Conservation (phyloP, 2,329 filamentous ascomycete genomes). For the Colletotrichum magnum region DNA sequence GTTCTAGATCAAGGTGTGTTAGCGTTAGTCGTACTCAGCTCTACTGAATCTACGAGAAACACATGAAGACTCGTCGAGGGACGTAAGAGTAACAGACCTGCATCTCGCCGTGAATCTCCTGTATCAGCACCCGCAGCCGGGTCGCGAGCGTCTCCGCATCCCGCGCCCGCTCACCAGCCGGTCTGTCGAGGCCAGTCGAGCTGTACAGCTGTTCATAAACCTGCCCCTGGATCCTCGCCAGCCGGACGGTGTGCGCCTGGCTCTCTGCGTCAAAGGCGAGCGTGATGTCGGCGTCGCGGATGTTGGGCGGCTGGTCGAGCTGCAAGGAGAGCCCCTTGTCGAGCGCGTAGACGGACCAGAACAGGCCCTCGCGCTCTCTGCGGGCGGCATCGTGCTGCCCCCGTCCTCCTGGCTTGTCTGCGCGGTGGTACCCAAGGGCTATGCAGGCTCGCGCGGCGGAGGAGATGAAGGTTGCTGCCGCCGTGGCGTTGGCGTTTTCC, state of each 20-base stretch:
- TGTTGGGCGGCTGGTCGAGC: slow-evolving; percentile 50
- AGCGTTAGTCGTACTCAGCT: too few species aligned
- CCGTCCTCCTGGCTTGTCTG: neutral
- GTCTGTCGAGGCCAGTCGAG: slow-evolving; percentile 27
- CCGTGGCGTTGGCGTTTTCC: slow-evolving; percentile 49
- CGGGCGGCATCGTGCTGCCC: slow-evolving; percentile 16
- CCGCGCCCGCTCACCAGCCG: neutral
- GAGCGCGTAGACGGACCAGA: slow-evolving; percentile 53
- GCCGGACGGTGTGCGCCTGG: slow-evolving; percentile 38
- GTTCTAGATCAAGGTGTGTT: neutral
- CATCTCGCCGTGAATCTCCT: slow-evolving; percentile 17
- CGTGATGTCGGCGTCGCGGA: slow-evolving; percentile 51
- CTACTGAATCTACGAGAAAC: too few species aligned
- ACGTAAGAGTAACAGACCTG: too few species aligned
- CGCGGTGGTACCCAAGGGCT: slow-evolving; percentile 51
- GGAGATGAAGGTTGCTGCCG: slow-evolving; percentile 54
- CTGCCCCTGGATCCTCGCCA: slow-evolving; percentile 48
- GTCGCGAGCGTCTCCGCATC: slow-evolving; percentile 8
- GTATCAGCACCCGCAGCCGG: neutral
- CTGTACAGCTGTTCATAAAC: slow-evolving; percentile 53
- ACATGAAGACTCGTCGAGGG: too few species aligned
- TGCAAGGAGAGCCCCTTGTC: slow-evolving; percentile 55
- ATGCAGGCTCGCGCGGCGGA: slow-evolving; percentile 51
- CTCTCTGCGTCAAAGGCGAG: slow-evolving; percentile 40
- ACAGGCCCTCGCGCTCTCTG: slow-evolving; percentile 45